Percentiles rank a stretch among this genome's conserved stretches.
These are phyloP conservation scores for Amanita fuliginea DNA, from an alignment of 768 basidiomycete genomes.

Conservation along the genomic window DNA sequence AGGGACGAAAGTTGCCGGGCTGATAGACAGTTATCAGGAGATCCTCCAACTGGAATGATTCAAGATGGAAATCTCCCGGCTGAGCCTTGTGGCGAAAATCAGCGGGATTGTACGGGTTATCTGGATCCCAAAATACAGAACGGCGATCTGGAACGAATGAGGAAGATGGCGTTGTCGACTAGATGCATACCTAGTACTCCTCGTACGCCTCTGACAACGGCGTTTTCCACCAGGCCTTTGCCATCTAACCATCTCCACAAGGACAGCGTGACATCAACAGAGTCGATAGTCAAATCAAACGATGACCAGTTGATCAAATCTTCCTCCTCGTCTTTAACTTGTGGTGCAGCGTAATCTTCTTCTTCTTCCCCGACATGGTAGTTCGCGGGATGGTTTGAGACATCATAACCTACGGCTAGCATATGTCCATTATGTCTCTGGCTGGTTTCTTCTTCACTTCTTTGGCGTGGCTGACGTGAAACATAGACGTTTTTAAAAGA, in stretches of 20 bases:
- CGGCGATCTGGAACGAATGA: constrained; percentile 56
- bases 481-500: constrained; percentile 97
- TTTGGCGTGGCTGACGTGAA: constrained; percentile 55
- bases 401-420: constrained; percentile 63
- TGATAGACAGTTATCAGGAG: constrained; percentile 92
- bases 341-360: constrained; percentile 36
- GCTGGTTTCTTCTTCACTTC: constrained; percentile 8
- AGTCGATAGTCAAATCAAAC: constrained; percentile 90
- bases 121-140: constrained; percentile 76
- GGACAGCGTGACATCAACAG: constrained; percentile 90
- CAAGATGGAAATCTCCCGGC: constrained; percentile 86
- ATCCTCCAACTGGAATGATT: constrained; percentile 85
- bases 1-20: constrained; percentile 85
- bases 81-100: constrained; percentile 63
- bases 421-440: constrained; percentile 28
- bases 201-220: constrained; percentile 87
- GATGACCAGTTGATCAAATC: constrained; percentile 65
- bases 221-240: constrained; percentile 85
- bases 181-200: constrained; percentile 73
- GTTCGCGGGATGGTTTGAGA: constrained; percentile 66
- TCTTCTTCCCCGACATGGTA: constrained; percentile 44
- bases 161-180: background rate
- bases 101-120: constrained; percentile 71
- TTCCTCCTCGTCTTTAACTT: constrained; percentile 26
- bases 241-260: constrained; percentile 91